phyloP scores from a whole-genome alignment of 805 yeast genomes.

The Ogataea pini region DNA sequence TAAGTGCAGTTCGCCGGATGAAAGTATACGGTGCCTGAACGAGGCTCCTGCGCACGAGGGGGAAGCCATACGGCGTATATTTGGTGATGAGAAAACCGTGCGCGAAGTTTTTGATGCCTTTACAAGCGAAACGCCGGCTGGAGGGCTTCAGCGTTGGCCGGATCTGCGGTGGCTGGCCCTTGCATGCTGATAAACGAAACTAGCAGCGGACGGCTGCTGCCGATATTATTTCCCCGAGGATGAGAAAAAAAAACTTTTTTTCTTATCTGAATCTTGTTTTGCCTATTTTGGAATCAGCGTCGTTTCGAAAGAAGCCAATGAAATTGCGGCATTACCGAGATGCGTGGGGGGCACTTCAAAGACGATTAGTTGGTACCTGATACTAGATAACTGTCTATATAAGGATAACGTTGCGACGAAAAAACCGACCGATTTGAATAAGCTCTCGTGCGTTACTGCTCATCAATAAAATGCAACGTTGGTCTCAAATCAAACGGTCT shows the following conservation, averaged over 20 bases:
- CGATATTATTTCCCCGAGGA: not conserved
- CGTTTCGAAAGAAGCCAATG: not conserved
- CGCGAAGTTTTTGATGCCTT: not conserved
- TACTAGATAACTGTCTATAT: not conserved
- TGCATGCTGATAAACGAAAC: not conserved
- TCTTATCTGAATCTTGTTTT: not conserved
- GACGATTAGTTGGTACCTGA: not conserved
- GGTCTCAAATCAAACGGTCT: conserved; percentile 2
- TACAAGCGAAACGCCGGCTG: not conserved
- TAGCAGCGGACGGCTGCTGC: not conserved
- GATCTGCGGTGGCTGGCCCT: conserved; percentile 1
- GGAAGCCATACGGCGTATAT: not conserved
- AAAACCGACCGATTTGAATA: not conserved
- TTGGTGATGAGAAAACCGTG: not conserved
- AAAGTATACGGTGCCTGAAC: not conserved
- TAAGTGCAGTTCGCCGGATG: not conserved
- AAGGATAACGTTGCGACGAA: no score
- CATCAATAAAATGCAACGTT: conserved; percentile 8
- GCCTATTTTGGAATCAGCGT: not conserved
- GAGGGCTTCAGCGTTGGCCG: not conserved
- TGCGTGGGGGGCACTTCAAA: not conserved
- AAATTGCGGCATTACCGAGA: not conserved
- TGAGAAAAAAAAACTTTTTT: not conserved
- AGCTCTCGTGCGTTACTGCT: no score
- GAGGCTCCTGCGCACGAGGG: conserved; percentile 1